Percentiles rank a stretch among this genome's conserved stretches.
phyloP scores from a whole-genome alignment of 495 filamentous ascomycete genomes.

The Penicillium pulvis region DNA sequence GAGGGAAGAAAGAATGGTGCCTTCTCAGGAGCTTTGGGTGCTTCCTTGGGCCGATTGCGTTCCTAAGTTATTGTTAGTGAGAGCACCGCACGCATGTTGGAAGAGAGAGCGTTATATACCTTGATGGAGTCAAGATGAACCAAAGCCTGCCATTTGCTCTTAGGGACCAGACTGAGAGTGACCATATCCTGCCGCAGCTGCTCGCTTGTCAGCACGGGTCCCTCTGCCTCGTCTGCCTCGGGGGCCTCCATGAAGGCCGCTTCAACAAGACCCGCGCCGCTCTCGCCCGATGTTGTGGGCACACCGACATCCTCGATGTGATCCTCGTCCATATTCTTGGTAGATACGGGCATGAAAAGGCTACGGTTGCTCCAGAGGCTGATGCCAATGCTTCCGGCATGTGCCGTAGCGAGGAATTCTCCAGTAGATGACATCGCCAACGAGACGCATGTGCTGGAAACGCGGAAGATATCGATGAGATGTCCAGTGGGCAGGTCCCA shows the following conservation, averaged over 20 bases:
- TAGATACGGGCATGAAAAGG: slow-evolving; percentile 84
- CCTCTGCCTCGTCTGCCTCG: slow-evolving; percentile 50
- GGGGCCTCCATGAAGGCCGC: slow-evolving; percentile 63
- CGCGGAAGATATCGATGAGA: slow-evolving; percentile 83
- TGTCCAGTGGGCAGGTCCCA: slow-evolving; percentile 98
- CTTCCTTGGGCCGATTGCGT: slow-evolving; percentile 92
- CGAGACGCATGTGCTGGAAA: slow-evolving; percentile 73
- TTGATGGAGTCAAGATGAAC: slow-evolving; percentile 88
- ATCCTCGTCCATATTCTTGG: slow-evolving; percentile 74
- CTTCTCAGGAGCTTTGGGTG: slow-evolving; percentile 88
- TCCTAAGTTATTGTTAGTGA: slow-evolving; percentile 39
- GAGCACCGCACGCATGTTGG: neutral
- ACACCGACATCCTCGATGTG: slow-evolving; percentile 63
- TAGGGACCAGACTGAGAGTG: slow-evolving; percentile 86
- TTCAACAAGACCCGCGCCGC: slow-evolving; percentile 68
- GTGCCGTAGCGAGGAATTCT: slow-evolving; percentile 88
- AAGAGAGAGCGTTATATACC: slow-evolving; percentile 31
- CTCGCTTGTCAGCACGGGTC: slow-evolving; percentile 58
- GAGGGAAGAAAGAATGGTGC: slow-evolving; percentile 95
- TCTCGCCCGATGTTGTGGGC: slow-evolving; percentile 83
- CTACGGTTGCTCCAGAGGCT: slow-evolving; percentile 92
- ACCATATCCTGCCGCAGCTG: slow-evolving; percentile 79
- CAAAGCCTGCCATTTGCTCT: slow-evolving; percentile 89
- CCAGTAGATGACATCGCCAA: slow-evolving; percentile 87
- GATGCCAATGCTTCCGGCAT: slow-evolving; percentile 82